Base-by-base conservation (phyloP, 495 filamentous ascomycete species). In the Parathielavia hyrcaniae region DNA sequence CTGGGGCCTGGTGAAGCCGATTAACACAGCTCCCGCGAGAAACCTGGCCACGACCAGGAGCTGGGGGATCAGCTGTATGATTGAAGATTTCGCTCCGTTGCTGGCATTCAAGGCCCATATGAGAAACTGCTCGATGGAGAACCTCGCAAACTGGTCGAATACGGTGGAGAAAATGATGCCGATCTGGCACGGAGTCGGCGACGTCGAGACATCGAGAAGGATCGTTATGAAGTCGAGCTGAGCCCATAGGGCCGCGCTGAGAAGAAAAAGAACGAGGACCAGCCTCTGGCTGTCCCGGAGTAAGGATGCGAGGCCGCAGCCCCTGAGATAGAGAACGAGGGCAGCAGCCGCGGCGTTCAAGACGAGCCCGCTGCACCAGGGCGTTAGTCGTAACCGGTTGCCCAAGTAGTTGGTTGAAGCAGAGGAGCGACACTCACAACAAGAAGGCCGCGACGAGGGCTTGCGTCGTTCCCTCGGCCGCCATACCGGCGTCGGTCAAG, bases 221-320 rank as follows among this genome's bases (percentile, higher is more conserved):
- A 77, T 69, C 1, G 74, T 63, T 50, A 77, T 63, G 55, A 82
- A 81, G 54, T 75, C 75, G 64, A 73, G 59, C 20, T 75, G 65
- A 44, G 77, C 78, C 79, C 79, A 82, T 68, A 77, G 70, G 50
- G 75, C 75, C 32, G 74, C 69, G 57, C 74, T 75, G 11, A 73
- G 50, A 57, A 81, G 71, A 64, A 82, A 82, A 50, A 73, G 60
- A 62, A 77, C 64, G 79, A 82, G 79, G 79, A 77, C 79, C 79
- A 82, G 79, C 79, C 79, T 82, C 79, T 73, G 75, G 76, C 79
- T 75, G 75, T 82, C 79, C 72, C 75, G 68, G 63, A 80, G 76
- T 50, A 79, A 67, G 23, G 74, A 58, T 40, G 72, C 67, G 40
- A 50, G 23, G 55, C 74, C 78, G 74, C 78, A 71, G 55, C 76